These are phyloP conservation scores for Brassica carinata DNA, from an alignment of 345 rosid genomes.

Conservation along the genomic window DNA sequence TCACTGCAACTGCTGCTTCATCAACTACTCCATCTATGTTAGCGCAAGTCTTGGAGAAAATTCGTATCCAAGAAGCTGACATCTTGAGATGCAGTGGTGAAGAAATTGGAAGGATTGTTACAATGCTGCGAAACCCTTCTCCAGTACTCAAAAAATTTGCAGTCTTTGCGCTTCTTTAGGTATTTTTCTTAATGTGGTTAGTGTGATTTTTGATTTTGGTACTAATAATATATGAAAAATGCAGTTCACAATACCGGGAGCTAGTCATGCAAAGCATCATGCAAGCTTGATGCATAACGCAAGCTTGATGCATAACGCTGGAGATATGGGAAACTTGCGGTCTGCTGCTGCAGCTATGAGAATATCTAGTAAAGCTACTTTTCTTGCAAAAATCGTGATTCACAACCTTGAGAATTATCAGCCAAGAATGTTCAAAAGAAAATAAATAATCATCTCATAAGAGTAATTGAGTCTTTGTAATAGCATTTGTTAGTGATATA, in stretches of 20 bases:
- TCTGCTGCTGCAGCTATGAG: too few relatives aligned
- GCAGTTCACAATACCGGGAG: too few relatives aligned
- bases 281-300: too few relatives aligned
- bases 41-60: conserved; percentile 69
- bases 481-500: too few relatives aligned
- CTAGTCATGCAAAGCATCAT: too few relatives aligned
- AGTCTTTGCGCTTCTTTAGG: conserved; percentile 86
- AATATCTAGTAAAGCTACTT: too few relatives aligned
- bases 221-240: too few relatives aligned
- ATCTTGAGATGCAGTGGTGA: conserved; percentile 85
- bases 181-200: neutral
- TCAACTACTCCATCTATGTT: conserved; percentile 72
- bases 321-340: conserved; percentile 2
- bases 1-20: conserved; percentile 62
- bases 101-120: conserved; percentile 73
- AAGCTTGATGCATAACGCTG: too few relatives aligned
- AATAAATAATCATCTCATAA: conserved; percentile 12
- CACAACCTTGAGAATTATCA: conserved; percentile 74
- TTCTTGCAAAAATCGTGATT: conserved; percentile 16
- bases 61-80: conserved; percentile 91
- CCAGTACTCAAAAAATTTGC: conserved; percentile 68
- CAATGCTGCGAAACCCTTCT: conserved; percentile 66
- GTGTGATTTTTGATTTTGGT: neutral
- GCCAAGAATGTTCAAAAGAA: conserved; percentile 47
- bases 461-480: conserved; percentile 1